Evolutionary conservation across 164 flowering plant genomes (phyloP).

Genomic region (Vitis labrusca): DNA sequence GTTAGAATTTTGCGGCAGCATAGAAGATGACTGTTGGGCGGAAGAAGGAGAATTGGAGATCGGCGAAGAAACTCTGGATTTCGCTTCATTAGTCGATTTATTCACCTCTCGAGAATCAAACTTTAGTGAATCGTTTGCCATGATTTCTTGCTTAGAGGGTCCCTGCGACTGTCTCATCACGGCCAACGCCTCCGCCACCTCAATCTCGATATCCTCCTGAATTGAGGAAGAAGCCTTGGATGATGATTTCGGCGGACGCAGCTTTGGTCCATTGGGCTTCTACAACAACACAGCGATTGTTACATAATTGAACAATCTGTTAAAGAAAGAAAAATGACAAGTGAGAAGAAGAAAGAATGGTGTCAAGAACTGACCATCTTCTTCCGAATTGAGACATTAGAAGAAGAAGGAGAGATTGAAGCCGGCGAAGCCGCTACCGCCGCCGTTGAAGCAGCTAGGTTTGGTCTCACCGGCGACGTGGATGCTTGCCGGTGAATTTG

Average conservation of each 20-base stretch:
- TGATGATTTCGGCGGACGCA: constrained; percentile 54
- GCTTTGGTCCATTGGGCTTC: constrained; percentile 72
- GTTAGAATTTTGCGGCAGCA: constrained; percentile 40
- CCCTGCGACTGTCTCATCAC: constrained; percentile 83
- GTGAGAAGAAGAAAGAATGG: not conserved
- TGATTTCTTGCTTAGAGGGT: constrained; percentile 54
- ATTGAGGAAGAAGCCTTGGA: constrained; percentile 51
- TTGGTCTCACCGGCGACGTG: constrained; percentile 72
- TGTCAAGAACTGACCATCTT: constrained; percentile 49
- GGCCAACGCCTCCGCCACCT: constrained; percentile 90
- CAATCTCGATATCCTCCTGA: constrained; percentile 93
- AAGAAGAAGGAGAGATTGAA: constrained; percentile 68
- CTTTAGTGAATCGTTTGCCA: constrained; percentile 25
- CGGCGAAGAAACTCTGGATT: constrained; percentile 77
- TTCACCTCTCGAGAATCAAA: constrained; percentile 40
- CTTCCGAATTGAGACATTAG: constrained; percentile 56
- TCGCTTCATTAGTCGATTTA: constrained; percentile 49
- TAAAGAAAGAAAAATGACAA: not conserved
- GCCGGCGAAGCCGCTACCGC: constrained; percentile 36
- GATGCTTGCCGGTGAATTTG: constrained; percentile 66
- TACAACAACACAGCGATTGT: constrained; percentile 24
- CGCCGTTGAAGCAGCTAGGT: constrained; percentile 3
- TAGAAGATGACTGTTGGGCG: constrained; percentile 22
- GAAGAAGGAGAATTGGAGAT: constrained; percentile 43
- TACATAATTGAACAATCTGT: not conserved